Evolutionary conservation across 2,329 filamentous ascomycete species (phyloP).

Genomic region (Teratosphaeria destructans): DNA sequence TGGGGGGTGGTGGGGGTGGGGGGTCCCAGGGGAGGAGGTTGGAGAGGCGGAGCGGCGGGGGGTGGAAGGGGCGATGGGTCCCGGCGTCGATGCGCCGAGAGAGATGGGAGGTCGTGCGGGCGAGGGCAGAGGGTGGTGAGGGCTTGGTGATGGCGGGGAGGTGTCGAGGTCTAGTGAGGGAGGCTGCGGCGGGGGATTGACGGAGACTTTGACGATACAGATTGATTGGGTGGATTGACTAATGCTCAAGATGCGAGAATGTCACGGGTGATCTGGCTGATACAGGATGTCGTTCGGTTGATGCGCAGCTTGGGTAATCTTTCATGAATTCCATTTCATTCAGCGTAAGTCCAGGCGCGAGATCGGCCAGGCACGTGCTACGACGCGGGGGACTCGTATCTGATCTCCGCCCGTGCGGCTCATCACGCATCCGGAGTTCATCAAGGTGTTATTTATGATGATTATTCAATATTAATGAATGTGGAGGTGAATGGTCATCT

Average conservation of each 20-base stretch:
- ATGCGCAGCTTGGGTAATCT: background rate
- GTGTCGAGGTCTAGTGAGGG: background rate
- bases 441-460: background rate
- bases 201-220: background rate
- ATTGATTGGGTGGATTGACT: background rate
- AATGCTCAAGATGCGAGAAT: background rate
- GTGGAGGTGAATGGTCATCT: background rate
- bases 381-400: background rate
- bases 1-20: conserved; percentile 2
- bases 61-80: background rate
- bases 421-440: background rate
- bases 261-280: background rate
- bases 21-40: conserved; percentile 10
- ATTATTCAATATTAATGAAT: background rate
- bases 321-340: background rate
- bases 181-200: background rate
- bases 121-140: background rate
- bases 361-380: background rate
- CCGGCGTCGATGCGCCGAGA: conserved; percentile 1
- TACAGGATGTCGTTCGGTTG: background rate
- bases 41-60: conserved; percentile 1
- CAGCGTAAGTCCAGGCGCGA: background rate
- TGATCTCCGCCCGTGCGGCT: background rate
- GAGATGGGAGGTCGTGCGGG: background rate
- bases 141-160: background rate